A percentile compares a stretch with the other conserved stretches of the same genome.
Conservation (phyloP, 1,139 yeast genomes). For the Citeromyces siamensis region DNA sequence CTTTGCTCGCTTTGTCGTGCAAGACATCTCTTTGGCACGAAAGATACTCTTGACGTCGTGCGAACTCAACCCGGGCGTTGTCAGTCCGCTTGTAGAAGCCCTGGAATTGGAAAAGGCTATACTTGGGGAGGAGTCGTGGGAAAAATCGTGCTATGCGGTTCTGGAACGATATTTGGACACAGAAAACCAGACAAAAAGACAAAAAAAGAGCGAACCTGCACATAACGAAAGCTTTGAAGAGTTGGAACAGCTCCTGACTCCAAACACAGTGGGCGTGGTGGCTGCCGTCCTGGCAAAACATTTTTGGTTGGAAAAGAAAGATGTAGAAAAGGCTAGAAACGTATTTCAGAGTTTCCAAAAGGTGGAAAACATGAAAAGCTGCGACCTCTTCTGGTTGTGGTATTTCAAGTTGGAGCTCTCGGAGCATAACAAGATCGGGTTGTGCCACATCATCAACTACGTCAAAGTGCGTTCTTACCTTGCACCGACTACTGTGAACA, state of each 20-base stretch:
- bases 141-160: background rate
- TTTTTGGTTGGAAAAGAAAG: slow-evolving; percentile 21
- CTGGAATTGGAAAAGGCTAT: background rate
- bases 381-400: slow-evolving; percentile 42
- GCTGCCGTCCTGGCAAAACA: slow-evolving; percentile 25
- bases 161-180: background rate
- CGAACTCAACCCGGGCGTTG: background rate
- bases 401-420: slow-evolving; percentile 38
- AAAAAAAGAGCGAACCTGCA: slow-evolving; percentile 4
- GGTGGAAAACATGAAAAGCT: slow-evolving; percentile 23
- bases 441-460: slow-evolving; percentile 28
- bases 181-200: background rate
- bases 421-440: slow-evolving; percentile 28
- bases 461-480: slow-evolving; percentile 30
- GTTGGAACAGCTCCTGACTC: slow-evolving; percentile 18
- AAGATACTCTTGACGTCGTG: background rate
- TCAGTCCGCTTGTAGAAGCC: background rate
- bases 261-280: slow-evolving; percentile 20
- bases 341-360: slow-evolving; percentile 29
- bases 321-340: slow-evolving; percentile 25
- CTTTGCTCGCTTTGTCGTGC: slow-evolving; percentile 15
- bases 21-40: background rate
- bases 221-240: slow-evolving; percentile 11
- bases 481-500: slow-evolving; percentile 34
- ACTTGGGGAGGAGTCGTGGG: background rate